Evolutionary conservation across 2,329 filamentous ascomycete species (phyloP).

Genomic region (Aspergillus sojae): DNA sequence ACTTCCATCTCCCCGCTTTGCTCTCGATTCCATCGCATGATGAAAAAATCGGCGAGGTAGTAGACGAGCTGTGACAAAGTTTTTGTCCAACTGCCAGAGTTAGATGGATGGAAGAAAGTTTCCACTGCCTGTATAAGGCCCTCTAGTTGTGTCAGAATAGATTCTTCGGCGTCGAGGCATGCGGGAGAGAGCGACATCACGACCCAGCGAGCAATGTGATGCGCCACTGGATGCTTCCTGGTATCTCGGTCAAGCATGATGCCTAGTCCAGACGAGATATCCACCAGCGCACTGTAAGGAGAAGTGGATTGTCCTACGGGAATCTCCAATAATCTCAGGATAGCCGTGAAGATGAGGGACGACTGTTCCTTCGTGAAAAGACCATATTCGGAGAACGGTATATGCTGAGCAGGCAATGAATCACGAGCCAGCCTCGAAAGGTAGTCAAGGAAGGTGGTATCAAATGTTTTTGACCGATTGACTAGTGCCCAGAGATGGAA

Average conservation of each 20-base stretch:
- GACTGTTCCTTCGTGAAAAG: constrained; percentile 93
- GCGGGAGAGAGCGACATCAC: constrained; percentile 88
- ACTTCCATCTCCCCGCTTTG: constrained; percentile 88
- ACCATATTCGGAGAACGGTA: constrained; percentile 82
- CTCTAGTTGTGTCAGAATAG: constrained; percentile 81
- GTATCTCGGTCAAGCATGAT: constrained; percentile 88
- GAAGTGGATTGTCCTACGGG: constrained; percentile 95
- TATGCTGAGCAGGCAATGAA: constrained; percentile 71
- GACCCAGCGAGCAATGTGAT: constrained; percentile 91
- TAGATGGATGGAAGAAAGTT: constrained; percentile 98
- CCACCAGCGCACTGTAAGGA: constrained; percentile 78
- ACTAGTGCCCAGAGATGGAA: constrained; percentile 97
- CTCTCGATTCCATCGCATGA: constrained; percentile 96
- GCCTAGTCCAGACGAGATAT: constrained; percentile 79
- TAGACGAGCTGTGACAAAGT: constrained; percentile 87
- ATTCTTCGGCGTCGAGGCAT: constrained; percentile 75
- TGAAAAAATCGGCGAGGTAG: constrained; percentile 92
- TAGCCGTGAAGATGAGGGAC: constrained; percentile 86
- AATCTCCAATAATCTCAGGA: constrained; percentile 87
- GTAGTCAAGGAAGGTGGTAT: constrained; percentile 85
- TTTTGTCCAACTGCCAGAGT: constrained; percentile 88
- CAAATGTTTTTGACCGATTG: constrained; percentile 83
- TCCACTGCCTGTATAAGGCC: constrained; percentile 92
- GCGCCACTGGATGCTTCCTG: constrained; percentile 87
- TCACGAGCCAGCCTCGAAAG: constrained; percentile 86